Percentiles rank a stretch among this genome's conserved stretches.
These are phyloP conservation scores for Hysterium pulicare DNA, from an alignment of 2,329 filamentous ascomycete genomes.

Conservation along the genomic window DNA sequence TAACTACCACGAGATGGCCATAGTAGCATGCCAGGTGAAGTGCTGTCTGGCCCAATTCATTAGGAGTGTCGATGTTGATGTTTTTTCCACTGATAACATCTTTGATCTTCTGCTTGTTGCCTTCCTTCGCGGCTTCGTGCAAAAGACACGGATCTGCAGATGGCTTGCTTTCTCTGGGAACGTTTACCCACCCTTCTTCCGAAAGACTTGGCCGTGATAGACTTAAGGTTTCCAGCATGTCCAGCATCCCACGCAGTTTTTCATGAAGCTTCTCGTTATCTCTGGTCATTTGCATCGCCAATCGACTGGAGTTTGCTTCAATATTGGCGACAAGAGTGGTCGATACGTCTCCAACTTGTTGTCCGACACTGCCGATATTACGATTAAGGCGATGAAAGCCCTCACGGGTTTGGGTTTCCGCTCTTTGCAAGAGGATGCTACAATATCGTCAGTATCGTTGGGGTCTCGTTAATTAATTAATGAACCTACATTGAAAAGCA, in stretches of 20 bases:
- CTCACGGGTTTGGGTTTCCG: background rate
- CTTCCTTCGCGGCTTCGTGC: background rate
- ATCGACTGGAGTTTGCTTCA: background rate
- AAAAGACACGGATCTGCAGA: background rate
- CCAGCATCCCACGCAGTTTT: background rate
- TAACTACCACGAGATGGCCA: background rate
- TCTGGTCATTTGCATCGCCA: background rate
- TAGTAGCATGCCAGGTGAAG: background rate
- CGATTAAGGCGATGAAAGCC: background rate
- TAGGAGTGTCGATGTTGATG: background rate
- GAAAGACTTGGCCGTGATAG: background rate
- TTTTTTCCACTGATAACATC: background rate
- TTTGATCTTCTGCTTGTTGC: background rate
- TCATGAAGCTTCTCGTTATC: background rate
- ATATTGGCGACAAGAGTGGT: background rate
- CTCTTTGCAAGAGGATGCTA: background rate
- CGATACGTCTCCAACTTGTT: background rate
- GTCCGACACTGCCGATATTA: background rate
- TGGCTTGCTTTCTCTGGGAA: background rate
- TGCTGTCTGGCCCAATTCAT: background rate
- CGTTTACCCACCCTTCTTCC: background rate
- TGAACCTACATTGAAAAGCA: background rate
- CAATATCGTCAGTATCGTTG: background rate
- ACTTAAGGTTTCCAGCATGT: background rate
- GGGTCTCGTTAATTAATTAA: background rate